Conservation (phyloP, 1,284 basidiomycete species). For the Boletus sp. region DNA sequence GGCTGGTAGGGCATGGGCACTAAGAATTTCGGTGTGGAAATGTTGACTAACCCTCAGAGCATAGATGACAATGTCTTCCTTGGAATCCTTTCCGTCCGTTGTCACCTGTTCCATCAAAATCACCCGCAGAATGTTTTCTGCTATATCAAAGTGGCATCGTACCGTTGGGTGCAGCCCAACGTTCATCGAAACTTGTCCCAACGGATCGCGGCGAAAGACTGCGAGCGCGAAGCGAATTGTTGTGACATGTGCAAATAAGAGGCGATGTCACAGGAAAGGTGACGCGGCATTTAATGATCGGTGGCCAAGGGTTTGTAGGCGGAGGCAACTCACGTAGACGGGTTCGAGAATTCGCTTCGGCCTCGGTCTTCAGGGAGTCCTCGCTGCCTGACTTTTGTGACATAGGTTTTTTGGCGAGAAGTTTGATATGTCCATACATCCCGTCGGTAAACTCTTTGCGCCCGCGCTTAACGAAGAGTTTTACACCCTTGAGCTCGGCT, state of each 20-base stretch:
- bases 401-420: constrained; percentile 46
- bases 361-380: constrained; percentile 8
- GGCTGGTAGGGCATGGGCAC: constrained; percentile 41
- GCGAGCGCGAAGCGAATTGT: not conserved
- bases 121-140: constrained; percentile 58
- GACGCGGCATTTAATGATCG: constrained; percentile 28
- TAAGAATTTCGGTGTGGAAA: constrained; percentile 1
- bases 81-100: constrained; percentile 19
- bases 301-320: constrained; percentile 26
- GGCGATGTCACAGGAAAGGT: constrained; percentile 12
- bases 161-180: constrained; percentile 54
- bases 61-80: constrained; percentile 43
- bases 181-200: constrained; percentile 71
- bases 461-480: constrained; percentile 64
- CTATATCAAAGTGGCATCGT: constrained; percentile 57
- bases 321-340: constrained; percentile 38
- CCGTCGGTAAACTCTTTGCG: constrained; percentile 59
- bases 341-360: constrained; percentile 25
- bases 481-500: constrained; percentile 60
- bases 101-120: constrained; percentile 53
- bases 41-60: constrained; percentile 43
- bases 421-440: constrained; percentile 62
- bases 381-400: not conserved
- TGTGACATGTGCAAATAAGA: not conserved
- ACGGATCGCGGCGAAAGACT: constrained; percentile 70